These are phyloP conservation scores for Nosema granulosis DNA, from an alignment of 371 early-diverging fungal genomes.

Conservation along the genomic window DNA sequence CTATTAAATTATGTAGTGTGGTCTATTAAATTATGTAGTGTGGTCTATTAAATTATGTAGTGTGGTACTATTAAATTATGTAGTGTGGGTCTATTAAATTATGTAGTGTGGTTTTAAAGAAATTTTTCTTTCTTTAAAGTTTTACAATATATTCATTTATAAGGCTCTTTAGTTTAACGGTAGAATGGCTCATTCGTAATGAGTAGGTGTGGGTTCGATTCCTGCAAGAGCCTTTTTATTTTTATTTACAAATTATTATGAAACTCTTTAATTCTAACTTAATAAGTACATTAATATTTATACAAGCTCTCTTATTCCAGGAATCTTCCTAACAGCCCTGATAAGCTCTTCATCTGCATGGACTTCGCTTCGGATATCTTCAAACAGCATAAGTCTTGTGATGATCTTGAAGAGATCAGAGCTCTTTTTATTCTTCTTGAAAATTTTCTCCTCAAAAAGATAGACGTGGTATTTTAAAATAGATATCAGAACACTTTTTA, in stretches of 20 bases:
- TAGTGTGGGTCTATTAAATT: too few relatives aligned
- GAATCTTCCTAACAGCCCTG: background rate
- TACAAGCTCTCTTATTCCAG: conserved; percentile 6
- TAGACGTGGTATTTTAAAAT: background rate
- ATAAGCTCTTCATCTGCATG: background rate
- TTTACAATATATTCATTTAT: too few relatives aligned
- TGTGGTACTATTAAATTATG: too few relatives aligned
- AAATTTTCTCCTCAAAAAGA: background rate
- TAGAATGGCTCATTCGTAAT: conserved; percentile 42
- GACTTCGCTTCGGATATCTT: background rate
- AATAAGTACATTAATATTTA: background rate
- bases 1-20: too few relatives aligned
- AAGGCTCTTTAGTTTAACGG: conserved; percentile 45
- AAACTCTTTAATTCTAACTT: background rate
- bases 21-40: too few relatives aligned
- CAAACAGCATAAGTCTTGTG: background rate
- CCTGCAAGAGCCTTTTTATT: conserved; percentile 33
- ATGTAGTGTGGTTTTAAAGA: too few relatives aligned
- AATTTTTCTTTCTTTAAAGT: too few relatives aligned
- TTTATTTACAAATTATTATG: too few relatives aligned
- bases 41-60: too few relatives aligned
- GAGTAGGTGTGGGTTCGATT: conserved; percentile 40
- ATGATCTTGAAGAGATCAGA: conserved; percentile 23
- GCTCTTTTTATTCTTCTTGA: background rate
- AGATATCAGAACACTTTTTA: background rate